A percentile compares a stretch with the other conserved stretches of the same genome.
These are phyloP conservation scores for Thuidium tamariscinum DNA, from an alignment of 225 moss, liverwort and hornwort genomes.

Conservation along the genomic window DNA sequence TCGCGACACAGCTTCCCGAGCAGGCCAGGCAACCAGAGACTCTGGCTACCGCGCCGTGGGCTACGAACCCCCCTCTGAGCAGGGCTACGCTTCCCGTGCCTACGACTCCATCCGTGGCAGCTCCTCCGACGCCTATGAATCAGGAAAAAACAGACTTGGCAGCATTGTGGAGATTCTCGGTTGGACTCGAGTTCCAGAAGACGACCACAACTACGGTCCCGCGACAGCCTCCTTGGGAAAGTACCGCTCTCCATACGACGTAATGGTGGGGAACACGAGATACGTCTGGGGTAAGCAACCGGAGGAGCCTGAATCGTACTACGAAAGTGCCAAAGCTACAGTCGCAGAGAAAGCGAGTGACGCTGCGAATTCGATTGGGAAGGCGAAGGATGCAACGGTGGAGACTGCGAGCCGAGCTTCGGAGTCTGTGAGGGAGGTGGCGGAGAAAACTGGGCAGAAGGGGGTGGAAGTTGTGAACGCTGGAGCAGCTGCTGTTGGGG, in stretches of 20 bases:
- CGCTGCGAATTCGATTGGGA: background rate
- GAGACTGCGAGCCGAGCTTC: constrained; percentile 2
- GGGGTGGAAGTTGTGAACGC: background rate
- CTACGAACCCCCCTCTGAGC: constrained; percentile 4
- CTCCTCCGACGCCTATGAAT: background rate
- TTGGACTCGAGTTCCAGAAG: constrained; percentile 14
- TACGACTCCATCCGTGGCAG: constrained; percentile 8
- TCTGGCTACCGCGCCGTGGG: background rate
- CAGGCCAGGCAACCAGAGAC: constrained; percentile 13
- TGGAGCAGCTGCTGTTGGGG: constrained; percentile 8
- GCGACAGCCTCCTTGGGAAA: background rate
- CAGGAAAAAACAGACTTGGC: constrained; percentile 9
- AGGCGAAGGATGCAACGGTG: constrained; percentile 9
- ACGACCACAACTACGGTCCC: background rate
- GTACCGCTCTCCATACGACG: constrained; percentile 29
- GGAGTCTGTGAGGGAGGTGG: background rate
- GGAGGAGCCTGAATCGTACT: constrained; percentile 5
- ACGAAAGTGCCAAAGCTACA: background rate
- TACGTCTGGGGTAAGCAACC: constrained; percentile 18
- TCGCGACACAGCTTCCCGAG: background rate
- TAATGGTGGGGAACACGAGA: constrained; percentile 25
- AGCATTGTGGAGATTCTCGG: constrained; percentile 39
- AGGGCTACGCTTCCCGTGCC: constrained; percentile 6
- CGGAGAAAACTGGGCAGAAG: background rate
- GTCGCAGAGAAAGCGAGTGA: background rate